Percentiles rank a stretch among this genome's conserved stretches.
Evolutionary conservation across 2,329 filamentous ascomycete species (phyloP).

Genomic region (Colletotrichum sp.): DNA sequence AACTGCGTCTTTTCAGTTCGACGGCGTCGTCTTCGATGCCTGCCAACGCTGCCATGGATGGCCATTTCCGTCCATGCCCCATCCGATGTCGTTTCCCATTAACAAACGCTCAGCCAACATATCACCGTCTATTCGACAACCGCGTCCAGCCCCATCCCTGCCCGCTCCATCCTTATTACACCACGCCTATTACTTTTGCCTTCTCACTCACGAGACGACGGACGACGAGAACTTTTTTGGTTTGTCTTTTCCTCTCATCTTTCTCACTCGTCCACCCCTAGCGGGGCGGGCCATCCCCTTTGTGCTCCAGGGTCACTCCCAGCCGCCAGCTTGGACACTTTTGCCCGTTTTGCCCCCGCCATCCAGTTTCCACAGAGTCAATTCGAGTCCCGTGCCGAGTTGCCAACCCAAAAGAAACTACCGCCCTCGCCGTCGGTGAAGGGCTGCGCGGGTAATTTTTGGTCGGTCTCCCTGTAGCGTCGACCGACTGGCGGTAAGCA

Average conservation of each 20-base stretch:
- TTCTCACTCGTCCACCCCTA: not conserved
- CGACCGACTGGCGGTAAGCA: slow-evolving; percentile 1
- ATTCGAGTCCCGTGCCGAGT: not conserved
- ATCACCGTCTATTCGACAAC: not conserved
- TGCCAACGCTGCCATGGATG: not conserved
- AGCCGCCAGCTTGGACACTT: slow-evolving; percentile 2
- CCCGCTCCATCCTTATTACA: not conserved
- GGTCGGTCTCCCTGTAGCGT: not conserved
- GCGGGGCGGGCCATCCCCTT: slow-evolving; percentile 11
- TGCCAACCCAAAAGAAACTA: slow-evolving; percentile 9
- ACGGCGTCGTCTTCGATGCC: not conserved
- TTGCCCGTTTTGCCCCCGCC: not conserved
- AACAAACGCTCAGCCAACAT: not conserved
- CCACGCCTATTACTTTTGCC: not conserved
- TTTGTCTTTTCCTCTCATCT: not conserved
- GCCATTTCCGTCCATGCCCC: not conserved
- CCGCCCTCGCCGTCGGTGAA: slow-evolving; percentile 3
- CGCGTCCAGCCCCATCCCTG: slow-evolving; percentile 1
- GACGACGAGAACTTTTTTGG: not conserved
- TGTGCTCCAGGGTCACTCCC: not conserved
- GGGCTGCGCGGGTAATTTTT: not conserved
- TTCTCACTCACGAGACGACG: slow-evolving; percentile 1
- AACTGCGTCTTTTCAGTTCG: not conserved
- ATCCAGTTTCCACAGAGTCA: not conserved
- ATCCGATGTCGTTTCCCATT: not conserved